Evolutionary conservation across 495 filamentous ascomycete genomes (phyloP).

Genomic region (Trichoderma parareesei): DNA sequence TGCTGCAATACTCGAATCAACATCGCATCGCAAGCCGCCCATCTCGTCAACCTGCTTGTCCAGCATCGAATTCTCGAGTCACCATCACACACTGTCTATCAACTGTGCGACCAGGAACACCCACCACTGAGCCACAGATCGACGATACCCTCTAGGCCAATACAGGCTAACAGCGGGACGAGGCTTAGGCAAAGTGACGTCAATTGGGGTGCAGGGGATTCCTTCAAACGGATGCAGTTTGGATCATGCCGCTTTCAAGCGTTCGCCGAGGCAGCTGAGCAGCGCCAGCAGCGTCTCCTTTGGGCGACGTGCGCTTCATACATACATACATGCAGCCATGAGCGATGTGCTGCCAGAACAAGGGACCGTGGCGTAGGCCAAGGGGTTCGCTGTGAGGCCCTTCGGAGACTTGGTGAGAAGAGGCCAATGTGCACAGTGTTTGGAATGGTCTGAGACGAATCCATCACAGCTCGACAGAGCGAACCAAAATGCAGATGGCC

Average conservation of each 20-base stretch:
- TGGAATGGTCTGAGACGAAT: too few relatives aligned
- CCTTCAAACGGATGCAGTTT: background rate
- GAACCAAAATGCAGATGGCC: too few relatives aligned
- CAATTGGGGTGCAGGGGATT: background rate
- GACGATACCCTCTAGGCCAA: background rate
- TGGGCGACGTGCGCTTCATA: background rate
- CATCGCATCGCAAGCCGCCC: too few relatives aligned
- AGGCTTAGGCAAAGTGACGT: background rate
- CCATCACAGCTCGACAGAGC: too few relatives aligned
- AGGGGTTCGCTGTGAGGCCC: too few relatives aligned
- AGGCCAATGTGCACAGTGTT: too few relatives aligned
- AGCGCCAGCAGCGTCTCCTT: background rate
- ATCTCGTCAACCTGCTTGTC: background rate
- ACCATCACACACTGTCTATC: background rate
- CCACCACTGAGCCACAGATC: background rate
- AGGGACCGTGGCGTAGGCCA: too few relatives aligned
- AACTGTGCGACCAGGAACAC: slow-evolving; percentile 5
- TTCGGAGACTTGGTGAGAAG: too few relatives aligned
- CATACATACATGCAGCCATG: background rate
- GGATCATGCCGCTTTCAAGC: background rate
- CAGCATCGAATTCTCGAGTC: background rate
- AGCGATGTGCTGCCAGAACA: too few relatives aligned
- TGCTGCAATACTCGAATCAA: background rate
- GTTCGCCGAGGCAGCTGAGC: background rate
- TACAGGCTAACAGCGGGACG: background rate